phyloP scores from a whole-genome alignment of 208 protist species.

The Trypanosomatidae sp. region DNA sequence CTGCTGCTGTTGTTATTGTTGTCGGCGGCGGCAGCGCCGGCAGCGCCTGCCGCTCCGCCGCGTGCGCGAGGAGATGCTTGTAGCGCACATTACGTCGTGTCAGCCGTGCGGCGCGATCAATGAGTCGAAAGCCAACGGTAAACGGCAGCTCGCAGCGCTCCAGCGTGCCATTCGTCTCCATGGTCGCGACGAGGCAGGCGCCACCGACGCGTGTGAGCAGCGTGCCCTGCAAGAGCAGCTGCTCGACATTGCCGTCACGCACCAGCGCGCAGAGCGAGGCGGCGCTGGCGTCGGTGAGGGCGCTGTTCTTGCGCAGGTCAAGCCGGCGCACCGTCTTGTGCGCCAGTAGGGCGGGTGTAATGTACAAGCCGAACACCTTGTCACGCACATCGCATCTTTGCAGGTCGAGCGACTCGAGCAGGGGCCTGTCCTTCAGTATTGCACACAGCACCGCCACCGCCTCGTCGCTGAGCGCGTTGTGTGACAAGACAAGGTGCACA shows the following conservation, averaged over 20 bases:
- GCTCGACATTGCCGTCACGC: constrained; percentile 12
- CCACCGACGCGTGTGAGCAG: constrained; percentile 17
- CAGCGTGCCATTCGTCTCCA: constrained; percentile 17
- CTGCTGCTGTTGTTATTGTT: too few relatives aligned
- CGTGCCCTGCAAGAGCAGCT: constrained; percentile 31
- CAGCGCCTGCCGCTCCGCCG: too few relatives aligned
- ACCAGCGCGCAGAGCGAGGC: constrained; percentile 26
- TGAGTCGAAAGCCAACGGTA: constrained; percentile 44
- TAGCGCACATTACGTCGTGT: constrained; percentile 14
- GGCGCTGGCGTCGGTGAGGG: constrained; percentile 27
- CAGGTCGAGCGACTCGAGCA: constrained; percentile 32
- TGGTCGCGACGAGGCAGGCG: constrained; percentile 13
- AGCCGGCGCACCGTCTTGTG: constrained; percentile 11
- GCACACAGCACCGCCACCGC: constrained; percentile 36
- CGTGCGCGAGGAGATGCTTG: too few relatives aligned
- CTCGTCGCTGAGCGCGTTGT: constrained; percentile 44
- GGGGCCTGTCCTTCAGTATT: constrained; percentile 32
- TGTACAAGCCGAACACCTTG: constrained; percentile 36
- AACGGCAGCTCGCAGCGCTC: constrained; percentile 51
- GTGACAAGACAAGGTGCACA: constrained; percentile 28
- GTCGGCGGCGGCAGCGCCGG: too few relatives aligned
- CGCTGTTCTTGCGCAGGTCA: constrained; percentile 52
- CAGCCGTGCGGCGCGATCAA: constrained; percentile 8
- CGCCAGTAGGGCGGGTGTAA: constrained; percentile 26
- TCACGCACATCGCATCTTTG: constrained; percentile 39